Percentiles rank a stretch among this genome's conserved stretches.
Evolutionary conservation across 306 rosid species (phyloP).

Genomic region (Vigna nakashimae): DNA sequence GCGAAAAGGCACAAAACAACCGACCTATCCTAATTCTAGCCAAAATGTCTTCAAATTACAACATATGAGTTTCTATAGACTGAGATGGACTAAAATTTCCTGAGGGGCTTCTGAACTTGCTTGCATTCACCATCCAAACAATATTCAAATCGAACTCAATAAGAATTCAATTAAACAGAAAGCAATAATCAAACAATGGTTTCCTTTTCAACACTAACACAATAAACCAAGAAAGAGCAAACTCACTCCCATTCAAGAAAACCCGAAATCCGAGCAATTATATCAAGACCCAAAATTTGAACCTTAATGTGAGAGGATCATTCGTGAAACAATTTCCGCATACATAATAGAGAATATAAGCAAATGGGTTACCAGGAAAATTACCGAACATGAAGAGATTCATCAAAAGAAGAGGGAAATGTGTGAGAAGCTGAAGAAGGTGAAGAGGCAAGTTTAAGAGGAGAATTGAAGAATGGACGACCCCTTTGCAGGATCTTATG

Average conservation of each 20-base stretch:
- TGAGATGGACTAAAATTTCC: not conserved
- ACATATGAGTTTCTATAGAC: not conserved
- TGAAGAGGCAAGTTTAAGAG: conserved; percentile 20
- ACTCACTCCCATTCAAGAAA: conserved; percentile 3
- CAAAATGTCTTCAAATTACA: not conserved
- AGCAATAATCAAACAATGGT: not conserved
- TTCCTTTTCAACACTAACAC: not conserved
- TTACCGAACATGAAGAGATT: conserved; percentile 37
- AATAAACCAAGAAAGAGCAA: conserved; percentile 2
- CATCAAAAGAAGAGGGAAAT: not conserved
- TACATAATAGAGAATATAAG: conserved; percentile 2
- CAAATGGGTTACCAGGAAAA: conserved; percentile 1
- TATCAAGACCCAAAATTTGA: not conserved
- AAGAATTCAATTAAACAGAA: conserved; percentile 3
- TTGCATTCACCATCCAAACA: conserved; percentile 20
- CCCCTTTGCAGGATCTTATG: conserved; percentile 32
- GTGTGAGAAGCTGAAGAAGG: not conserved
- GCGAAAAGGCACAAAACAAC: conserved; percentile 8
- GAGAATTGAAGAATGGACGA: conserved; percentile 25
- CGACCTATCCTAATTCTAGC: conserved; percentile 5
- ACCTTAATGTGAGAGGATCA: not conserved
- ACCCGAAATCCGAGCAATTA: not conserved
- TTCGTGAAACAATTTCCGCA: not conserved
- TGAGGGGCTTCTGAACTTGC: not conserved
- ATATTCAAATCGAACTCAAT: conserved; percentile 13